Base-by-base conservation (phyloP, 1,284 basidiomycete genomes). In the Sphaerobolus stellatus region DNA sequence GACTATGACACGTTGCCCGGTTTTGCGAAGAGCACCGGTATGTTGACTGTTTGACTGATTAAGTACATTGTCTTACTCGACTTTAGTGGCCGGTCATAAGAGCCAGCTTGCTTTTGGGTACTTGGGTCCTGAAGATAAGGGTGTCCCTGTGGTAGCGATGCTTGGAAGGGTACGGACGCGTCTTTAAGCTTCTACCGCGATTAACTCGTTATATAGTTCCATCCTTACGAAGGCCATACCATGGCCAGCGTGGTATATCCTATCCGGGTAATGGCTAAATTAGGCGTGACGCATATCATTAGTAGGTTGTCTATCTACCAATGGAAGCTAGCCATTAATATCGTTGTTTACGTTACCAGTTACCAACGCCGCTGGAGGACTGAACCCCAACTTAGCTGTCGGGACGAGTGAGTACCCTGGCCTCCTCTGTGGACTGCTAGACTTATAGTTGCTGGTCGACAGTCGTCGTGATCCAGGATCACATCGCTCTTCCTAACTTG, bases 391-490 rank as follows among this genome's bases (percentile, higher is more conserved):
- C 3, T 80, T 90, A 56, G 73, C 82, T 11, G 85, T 91, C n/a
- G 92, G 92, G 62, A 92, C 89, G 5, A 88, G 89, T 90, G 64
- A 56, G 84, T 74, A 24, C 25, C 4, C 29, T 40, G 24, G 27
- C 20, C 29, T 48, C 48, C 20, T 31, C 40, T 43, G 20, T 16
- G n/a, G 22, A 52, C 45, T 28, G 27, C 16, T 18, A 11, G n/a
- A 13, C 45, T 47, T 11, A 40, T 28, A 13, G 27, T 43, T 24
- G n/a, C n/a, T n/a, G n/a, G 43, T 11, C 34, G 45, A 4, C 54
- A 90, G 89, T 94, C 61, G 86, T 93, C 45, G 83, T 88, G 14
- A 75, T 94, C 20, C 86, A 87, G 50, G 91, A 94, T 68, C 91
- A 94, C 64, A 70, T 94, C 45, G 89, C 88, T 0, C 73, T 94